Evolutionary conservation across 805 yeast species (phyloP), one percentile per base, ranked within the genome.

Genomic region (Zygotorulaspora sp.): DNA sequence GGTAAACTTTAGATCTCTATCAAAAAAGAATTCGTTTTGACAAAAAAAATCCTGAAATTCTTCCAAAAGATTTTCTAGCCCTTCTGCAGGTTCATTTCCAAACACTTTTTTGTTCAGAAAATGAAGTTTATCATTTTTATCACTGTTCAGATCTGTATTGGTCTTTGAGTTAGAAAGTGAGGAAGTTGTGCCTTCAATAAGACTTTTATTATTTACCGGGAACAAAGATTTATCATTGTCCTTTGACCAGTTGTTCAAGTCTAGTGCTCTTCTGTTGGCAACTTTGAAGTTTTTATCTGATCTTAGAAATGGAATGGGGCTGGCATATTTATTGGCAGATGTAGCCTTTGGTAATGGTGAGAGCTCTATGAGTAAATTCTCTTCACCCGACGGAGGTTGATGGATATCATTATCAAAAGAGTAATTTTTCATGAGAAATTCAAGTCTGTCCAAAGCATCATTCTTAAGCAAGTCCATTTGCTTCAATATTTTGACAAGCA

Each of bases 361-460:
- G 15, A 17, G 5, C 2, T 18, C 37, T 7, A 10, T 13, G 13
- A 10, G 33, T 32, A 8, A 26, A n/a, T 14, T 14, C 4, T 26
- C 30, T 12, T 12, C 8, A 12, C 14, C 17, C 10, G 16, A 31
- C 23, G 20, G 19, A 6, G 10, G 41, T 16, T 35, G 29, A 11
- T 25, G 16, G 9, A 27, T 17, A n/a, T 30, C 35, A 17, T 35
- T 30, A 14, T 8, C 20, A 9, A 5, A n/a, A n/a, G 30, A 17
- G 13, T 10, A 27, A n/a, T 31, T 20, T 18, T 18, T 26, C 94
- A 84, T 46, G 86, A 77, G 40, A 22, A 36, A 37, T 35, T 44
- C 40, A 32, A 44, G 28, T 24, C 47, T 40, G 21, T 49, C 46
- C 5, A 51, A 43, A 15, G 55, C 35, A 8, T 42, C 44, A 16